Evolutionary conservation across 768 basidiomycete species (phyloP), one percentile per base, ranked within the genome.

Genomic region (Termitomyces bulborhizus): DNA sequence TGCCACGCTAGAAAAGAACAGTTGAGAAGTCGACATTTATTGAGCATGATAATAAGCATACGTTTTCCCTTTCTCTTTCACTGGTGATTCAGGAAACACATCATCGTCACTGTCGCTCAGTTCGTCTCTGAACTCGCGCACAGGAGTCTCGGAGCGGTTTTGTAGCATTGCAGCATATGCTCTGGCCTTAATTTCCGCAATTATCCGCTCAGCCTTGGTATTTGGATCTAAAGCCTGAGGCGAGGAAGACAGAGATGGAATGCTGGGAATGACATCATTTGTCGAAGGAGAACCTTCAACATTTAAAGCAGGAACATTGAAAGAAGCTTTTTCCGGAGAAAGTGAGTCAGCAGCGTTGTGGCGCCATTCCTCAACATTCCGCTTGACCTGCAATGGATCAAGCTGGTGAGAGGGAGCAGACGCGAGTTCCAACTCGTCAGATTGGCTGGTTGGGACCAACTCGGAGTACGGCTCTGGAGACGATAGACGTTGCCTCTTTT

Each of bases 171-270:
- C 72, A 53, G 80, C 81, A 46, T 72, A 76, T 5, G 82, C 85
- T 57, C 72, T 76, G n/a, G 79, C 82, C 69, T 78, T 86, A 57
- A 89, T 86, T 36, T 80, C 72, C 6, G 79, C 83, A 45, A 90
- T 82, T 31, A 88, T 73, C 61, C 75, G 71, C 15, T 77, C 77
- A 2, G 86, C 73, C 65, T 83, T 87, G 27, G 66, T 65, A 18
- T 61, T 69, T 32, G 67, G 65, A 56, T 75, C 69, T 31, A 77
- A 65, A 24, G 65, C 62, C 39, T 69, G 61, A 4, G 74, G 71
- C 1, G 69, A 70, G 15, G 66, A 55, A 1, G 73, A 69, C 18
- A 66, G 50, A 12, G 63, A 47, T 4, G 60, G 57, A 3, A 55
- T 29, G 24, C 53, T 44, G 34, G 63, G 60, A 43, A 58, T 53